Percentiles rank a stretch among this genome's conserved stretches.
Evolutionary conservation across 164 flowering plant genomes (phyloP).

Genomic region (Malania oleifera): DNA sequence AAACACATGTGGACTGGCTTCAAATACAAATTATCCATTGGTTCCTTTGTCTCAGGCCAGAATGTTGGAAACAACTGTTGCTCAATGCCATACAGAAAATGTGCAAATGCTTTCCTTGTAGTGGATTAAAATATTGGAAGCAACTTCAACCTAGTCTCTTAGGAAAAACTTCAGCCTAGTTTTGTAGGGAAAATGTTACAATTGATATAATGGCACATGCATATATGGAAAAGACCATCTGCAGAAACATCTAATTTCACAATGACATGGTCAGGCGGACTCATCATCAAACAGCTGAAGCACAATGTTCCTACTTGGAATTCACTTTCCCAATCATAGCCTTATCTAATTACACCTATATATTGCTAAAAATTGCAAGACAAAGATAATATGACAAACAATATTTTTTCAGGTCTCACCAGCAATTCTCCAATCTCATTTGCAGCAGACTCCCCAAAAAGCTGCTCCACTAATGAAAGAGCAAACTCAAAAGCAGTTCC

Average conservation of each 20-base stretch:
- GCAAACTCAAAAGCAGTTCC: constrained; percentile 85
- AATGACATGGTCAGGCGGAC: not conserved
- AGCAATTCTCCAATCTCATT: constrained; percentile 44
- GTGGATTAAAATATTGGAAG: not conserved
- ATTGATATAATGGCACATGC: no score
- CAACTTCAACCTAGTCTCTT: not conserved
- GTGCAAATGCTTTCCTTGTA: no score
- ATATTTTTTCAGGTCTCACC: constrained; percentile 34
- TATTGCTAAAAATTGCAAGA: not conserved
- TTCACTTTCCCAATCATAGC: not conserved
- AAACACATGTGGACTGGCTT: no score
- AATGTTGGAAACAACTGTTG: no score
- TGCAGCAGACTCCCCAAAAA: constrained; percentile 68
- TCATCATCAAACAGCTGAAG: not conserved
- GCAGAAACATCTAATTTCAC: no score
- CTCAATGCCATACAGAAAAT: no score
- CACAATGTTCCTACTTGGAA: not conserved
- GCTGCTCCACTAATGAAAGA: constrained; percentile 72
- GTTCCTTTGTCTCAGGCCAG: no score
- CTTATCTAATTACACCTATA: not conserved
- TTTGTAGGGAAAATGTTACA: no score
- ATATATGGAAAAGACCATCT: no score
- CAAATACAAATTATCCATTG: no score
- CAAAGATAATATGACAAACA: not conserved
- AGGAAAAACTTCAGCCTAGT: not conserved